Base-by-base conservation (phyloP, 2,329 filamentous ascomycete species). In the Aspergillus viridinutans region DNA sequence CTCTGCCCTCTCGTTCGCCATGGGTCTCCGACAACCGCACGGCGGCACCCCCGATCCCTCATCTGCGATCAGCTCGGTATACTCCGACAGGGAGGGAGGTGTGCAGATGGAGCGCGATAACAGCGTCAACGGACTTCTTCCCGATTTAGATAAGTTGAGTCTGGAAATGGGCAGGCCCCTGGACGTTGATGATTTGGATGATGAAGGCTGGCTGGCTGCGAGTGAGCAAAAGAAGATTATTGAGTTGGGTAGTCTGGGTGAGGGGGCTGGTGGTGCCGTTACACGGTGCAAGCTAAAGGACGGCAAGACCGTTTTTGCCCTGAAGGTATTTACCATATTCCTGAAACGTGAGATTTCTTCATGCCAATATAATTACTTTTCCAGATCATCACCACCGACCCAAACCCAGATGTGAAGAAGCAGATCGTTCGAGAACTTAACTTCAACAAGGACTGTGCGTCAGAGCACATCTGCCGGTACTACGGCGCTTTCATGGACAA, bases 371-470 rank as follows among this genome's bases (percentile, higher is more conserved):
- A 67, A 59, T 64, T 14, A 26, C 8, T 56, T 29, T 49, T 55
- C 2, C 61, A 96, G 93, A 89, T 99, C 69, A 99, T 99, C 72
- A 99, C 94, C 2, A 97, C 94, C 35, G 96, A 97, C 72, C 94
- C 94, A 2, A 94, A 99, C 67, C 93, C 94, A 12, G 93, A 97
- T 71, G 91, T 97, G 60, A 97, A 97, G 81, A 97, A 96, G 73
- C 94, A 99, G 76, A 99, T 99, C 67, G 85, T 97, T 58, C 89
- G 94, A 70, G 94, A 99, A 74, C 82, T 99, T 53, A 90, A 90
- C 60, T 99, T 97, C 82, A 99, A 99, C 82, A 97, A 97, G 76
- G 90, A 92, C 64, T 97, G 94, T 72, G 92, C 90, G 5, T 97
- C 92, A 4, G 89, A 94, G 58, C 92, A 97, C 73, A 99, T 99